Conservation (phyloP, 345 rosid species). For the Adansonia digitata region DNA sequence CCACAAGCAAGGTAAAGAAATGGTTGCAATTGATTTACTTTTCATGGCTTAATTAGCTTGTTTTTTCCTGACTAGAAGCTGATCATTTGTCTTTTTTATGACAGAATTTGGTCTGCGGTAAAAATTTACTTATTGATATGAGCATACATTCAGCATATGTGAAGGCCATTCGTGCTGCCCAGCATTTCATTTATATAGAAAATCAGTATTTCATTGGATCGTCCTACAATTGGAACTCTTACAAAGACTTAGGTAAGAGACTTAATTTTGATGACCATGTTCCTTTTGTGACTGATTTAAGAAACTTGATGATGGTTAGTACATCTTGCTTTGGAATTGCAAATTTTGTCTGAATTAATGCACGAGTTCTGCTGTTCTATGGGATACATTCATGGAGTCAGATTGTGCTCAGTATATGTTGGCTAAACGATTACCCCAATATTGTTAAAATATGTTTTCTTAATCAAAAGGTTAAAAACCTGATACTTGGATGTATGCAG, state of each 20-base stretch:
- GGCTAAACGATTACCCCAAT: neutral
- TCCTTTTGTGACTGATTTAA: neutral
- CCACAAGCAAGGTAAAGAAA: constrained; percentile 57
- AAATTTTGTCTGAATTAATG: neutral
- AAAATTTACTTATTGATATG: constrained; percentile 95
- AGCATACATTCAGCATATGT: constrained; percentile 97
- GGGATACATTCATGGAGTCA: neutral
- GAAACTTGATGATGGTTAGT: neutral
- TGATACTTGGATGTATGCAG: neutral
- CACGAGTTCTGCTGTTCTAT: neutral
- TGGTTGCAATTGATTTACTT: neutral
- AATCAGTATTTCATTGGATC: constrained; percentile 97
- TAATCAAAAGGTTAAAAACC: neutral
- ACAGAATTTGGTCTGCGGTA: constrained; percentile 85
- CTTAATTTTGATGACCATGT: neutral
- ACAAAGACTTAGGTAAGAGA: constrained; percentile 64
- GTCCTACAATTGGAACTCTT: constrained; percentile 78
- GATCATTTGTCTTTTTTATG: constrained; percentile 22
- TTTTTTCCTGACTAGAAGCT: constrained; percentile 12
- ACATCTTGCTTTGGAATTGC: neutral
- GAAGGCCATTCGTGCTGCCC: constrained; percentile 94
- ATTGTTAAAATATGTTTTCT: neutral
- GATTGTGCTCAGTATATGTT: neutral
- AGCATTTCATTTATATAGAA: constrained; percentile 91
- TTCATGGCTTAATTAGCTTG: neutral